A percentile compares a stretch with the other conserved stretches of the same genome.
Evolutionary conservation across 176 grass and related monocot species (phyloP).

Genomic region (Lolium perenne): DNA sequence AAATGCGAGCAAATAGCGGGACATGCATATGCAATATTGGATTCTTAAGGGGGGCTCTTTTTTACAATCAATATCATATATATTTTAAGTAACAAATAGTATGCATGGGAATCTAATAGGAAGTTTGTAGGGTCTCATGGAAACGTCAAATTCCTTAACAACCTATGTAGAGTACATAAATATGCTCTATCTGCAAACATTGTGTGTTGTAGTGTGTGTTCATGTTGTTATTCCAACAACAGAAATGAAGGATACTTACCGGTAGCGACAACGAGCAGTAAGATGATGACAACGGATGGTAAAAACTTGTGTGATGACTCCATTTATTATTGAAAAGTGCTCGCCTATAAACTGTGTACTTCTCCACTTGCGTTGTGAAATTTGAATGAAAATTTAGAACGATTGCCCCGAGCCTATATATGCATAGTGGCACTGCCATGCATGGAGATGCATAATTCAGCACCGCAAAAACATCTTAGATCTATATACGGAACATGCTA

Average conservation of each 20-base stretch:
- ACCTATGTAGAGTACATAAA: neutral
- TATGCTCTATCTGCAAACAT: too few relatives aligned
- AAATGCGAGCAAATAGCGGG: too few relatives aligned
- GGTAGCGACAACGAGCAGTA: neutral
- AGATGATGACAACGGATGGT: neutral
- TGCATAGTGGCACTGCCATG: neutral
- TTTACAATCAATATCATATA: too few relatives aligned
- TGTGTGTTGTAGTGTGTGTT: too few relatives aligned
- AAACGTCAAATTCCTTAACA: neutral
- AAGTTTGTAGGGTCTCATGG: neutral
- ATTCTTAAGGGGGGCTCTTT: too few relatives aligned
- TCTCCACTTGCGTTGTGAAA: neutral
- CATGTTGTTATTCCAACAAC: too few relatives aligned
- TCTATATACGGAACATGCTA: constrained; percentile 7
- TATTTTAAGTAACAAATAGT: too few relatives aligned
- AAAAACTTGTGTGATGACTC: constrained; percentile 20
- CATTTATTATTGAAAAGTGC: neutral
- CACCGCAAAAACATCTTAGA: neutral
- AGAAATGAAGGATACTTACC: neutral
- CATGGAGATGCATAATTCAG: neutral
- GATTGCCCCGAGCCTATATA: neutral
- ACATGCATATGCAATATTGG: too few relatives aligned
- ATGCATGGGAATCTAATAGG: neutral
- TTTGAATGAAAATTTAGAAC: neutral
- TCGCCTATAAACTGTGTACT: neutral